Evolutionary conservation across 768 basidiomycete genomes (phyloP).

Genomic region (Lactifluus hygrophoroides): DNA sequence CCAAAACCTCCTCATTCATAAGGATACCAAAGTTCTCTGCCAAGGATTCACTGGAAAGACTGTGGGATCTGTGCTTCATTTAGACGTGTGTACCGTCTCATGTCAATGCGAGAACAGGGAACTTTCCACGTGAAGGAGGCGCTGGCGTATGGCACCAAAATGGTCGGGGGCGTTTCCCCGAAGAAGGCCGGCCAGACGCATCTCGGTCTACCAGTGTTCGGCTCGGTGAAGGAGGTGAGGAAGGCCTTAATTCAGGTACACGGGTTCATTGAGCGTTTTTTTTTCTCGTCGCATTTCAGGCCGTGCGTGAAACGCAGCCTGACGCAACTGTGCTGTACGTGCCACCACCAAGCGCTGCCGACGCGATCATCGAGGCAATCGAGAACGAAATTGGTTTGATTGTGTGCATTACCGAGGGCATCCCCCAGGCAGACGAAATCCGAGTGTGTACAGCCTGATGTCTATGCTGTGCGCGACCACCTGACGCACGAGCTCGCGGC

Average conservation of each 20-base stretch:
- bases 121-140: conserved; percentile 97
- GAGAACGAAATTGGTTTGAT: conserved; percentile 97
- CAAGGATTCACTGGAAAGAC: conserved; percentile 96
- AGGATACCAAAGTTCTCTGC: conserved; percentile 88
- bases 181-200: conserved; percentile 96
- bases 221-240: conserved; percentile 81
- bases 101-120: conserved; percentile 43
- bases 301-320: conserved; percentile 75
- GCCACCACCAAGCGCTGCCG: conserved; percentile 91
- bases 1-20: conserved; percentile 84
- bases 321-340: conserved; percentile 97
- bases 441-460: conserved; percentile 38
- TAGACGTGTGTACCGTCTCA: neutral
- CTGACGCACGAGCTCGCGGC: neutral
- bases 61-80: conserved; percentile 32
- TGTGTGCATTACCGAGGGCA: conserved; percentile 98
- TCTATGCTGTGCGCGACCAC: neutral
- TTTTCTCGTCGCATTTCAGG: conserved; percentile 37
- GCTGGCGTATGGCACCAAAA: conserved; percentile 88
- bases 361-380: conserved; percentile 97
- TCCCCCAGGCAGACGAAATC: conserved; percentile 96
- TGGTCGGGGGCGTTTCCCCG: conserved; percentile 96
- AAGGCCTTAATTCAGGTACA: neutral
- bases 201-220: conserved; percentile 92
- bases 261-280: neutral